Percentiles rank a stretch among this genome's conserved stretches.
phyloP scores from a whole-genome alignment of 2,329 filamentous ascomycete genomes.

The Scortechinia acanthostroma region DNA sequence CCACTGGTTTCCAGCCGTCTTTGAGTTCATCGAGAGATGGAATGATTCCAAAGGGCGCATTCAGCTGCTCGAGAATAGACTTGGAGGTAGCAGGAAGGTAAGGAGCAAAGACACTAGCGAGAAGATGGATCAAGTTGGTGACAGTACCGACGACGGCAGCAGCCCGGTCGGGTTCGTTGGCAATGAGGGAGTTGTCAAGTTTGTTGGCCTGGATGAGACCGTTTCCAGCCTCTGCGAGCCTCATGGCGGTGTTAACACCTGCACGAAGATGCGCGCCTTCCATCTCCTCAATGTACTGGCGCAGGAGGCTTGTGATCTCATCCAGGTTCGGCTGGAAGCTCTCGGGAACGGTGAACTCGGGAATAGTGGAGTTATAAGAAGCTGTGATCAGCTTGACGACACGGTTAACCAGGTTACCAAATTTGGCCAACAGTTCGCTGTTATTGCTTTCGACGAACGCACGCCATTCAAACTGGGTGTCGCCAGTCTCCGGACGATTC shows the following conservation, averaged over 20 bases:
- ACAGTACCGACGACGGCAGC: constrained; percentile 60
- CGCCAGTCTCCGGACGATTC: constrained; percentile 75
- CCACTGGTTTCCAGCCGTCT: constrained; percentile 55
- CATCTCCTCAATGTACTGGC: constrained; percentile 59
- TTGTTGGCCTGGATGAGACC: constrained; percentile 37
- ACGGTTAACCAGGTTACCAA: constrained; percentile 68
- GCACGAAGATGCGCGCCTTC: constrained; percentile 67
- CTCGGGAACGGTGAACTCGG: constrained; percentile 47
- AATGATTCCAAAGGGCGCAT: constrained; percentile 47
- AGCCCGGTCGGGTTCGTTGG: constrained; percentile 22
- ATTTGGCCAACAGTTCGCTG: constrained; percentile 73
- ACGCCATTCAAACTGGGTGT: constrained; percentile 85
- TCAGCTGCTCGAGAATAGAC: constrained; percentile 73
- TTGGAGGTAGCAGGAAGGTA: constrained; percentile 78
- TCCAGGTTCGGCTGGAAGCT: constrained; percentile 45
- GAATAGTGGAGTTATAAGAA: constrained; percentile 66
- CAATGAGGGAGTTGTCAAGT: constrained; percentile 28
- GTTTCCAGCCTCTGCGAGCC: constrained; percentile 58
- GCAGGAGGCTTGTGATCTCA: constrained; percentile 61
- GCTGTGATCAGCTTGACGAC: constrained; percentile 71
- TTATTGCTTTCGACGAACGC: constrained; percentile 81
- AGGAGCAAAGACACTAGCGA: constrained; percentile 72
- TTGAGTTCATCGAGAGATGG: constrained; percentile 22
- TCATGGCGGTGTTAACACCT: constrained; percentile 57
- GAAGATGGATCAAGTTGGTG: constrained; percentile 75